These are phyloP conservation scores for Aspergillus fischeri DNA, from an alignment of 2,329 filamentous ascomycete genomes.

Conservation along the genomic window DNA sequence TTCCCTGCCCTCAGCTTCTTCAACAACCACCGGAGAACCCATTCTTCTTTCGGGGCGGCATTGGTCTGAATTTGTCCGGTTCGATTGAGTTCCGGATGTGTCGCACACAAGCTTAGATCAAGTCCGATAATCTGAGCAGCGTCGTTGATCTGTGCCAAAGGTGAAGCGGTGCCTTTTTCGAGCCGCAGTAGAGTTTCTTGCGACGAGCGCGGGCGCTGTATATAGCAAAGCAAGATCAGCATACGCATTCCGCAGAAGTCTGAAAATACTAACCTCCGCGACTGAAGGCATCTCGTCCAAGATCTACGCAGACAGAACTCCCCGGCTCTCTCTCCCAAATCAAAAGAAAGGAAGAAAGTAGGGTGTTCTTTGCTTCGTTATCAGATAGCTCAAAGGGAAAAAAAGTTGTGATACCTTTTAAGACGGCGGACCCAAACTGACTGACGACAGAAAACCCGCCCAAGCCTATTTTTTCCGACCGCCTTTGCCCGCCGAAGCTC, in stretches of 20 bases:
- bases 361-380: neutral
- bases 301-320: constrained; percentile 4
- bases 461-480: constrained; percentile 36
- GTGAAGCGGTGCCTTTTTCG: constrained; percentile 40
- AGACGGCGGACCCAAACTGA: constrained; percentile 1
- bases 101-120: constrained; percentile 31
- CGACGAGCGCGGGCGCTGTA: constrained; percentile 36
- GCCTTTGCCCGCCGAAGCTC: constrained; percentile 32
- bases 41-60: constrained; percentile 55
- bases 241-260: neutral
- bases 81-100: constrained; percentile 27
- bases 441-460: constrained; percentile 4
- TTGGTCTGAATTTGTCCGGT: constrained; percentile 17
- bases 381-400: constrained; percentile 17
- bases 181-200: constrained; percentile 44
- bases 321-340: neutral
- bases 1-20: constrained; percentile 51
- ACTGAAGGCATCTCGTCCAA: constrained; percentile 31
- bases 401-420: constrained; percentile 10
- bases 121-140: constrained; percentile 42
- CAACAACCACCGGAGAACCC: constrained; percentile 63
- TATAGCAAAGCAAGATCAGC: constrained; percentile 5
- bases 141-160: constrained; percentile 37
- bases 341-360: neutral
- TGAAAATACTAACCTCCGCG: constrained; percentile 31